Evolutionary conservation across 345 rosid species (phyloP), one percentile per base, ranked within the genome.

Genomic region (Hibiscus syriacus): DNA sequence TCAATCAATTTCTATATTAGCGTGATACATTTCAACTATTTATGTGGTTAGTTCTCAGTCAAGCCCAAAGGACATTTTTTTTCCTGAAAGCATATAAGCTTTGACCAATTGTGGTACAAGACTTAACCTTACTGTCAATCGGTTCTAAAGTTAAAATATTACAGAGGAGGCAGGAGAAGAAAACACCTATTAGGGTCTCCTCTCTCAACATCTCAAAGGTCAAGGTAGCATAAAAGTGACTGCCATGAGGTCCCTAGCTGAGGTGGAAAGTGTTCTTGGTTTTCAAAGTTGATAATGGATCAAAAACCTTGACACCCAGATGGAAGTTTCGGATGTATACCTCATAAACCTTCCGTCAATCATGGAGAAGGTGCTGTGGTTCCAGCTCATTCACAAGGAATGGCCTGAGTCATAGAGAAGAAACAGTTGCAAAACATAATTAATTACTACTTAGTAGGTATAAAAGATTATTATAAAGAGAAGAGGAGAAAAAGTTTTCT

Each of bases 291-390:
- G 26, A 68, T 53, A 70, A 56, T 25, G 34, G 62, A 65, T 43
- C 20, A 38, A 52, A 29, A 52, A 26, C 55, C 55, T 39, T 29
- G 17, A 55, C 0, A 22, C 19, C 16, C 30, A 58, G 45, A 48
- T 39, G 54, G 46, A 72, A 68, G 50, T 70, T 72, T 66, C 20
- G 70, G 73, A 68, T 29, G 30, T 70, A 71, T 85, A 94, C 99
- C 97, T 95, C 96, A 67, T 95, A 95, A 50, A 95, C 99, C 80
- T 95, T 90, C 77, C 98, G 83, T 70, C 99, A 86, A 66, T 95
- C 99, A 78, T 87, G 99, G 77, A 95, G 98, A 76, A 95, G 96
- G 80, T 90, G 89, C 54, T 95, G 97, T 0, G 81, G 93, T 63
- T 87, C 88, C 81, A 95, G 80, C 59, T 92, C 98, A 82, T 95